Conservation (phyloP, 768 basidiomycete species). For the Kwoniella newhampshirensis region DNA sequence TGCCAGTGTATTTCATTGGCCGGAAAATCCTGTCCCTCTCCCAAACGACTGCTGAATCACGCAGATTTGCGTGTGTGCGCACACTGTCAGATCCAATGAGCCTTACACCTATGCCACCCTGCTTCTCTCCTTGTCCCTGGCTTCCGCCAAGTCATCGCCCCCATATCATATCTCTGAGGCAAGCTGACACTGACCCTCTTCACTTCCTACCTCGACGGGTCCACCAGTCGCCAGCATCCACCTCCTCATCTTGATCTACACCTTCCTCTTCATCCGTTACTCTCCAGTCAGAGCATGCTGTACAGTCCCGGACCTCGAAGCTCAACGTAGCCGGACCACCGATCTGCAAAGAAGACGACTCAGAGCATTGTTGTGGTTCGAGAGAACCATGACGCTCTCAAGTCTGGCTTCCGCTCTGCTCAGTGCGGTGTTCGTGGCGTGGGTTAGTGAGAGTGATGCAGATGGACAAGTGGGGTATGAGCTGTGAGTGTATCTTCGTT, state of each 20-base stretch:
- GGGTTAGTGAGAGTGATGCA: conserved; percentile 9
- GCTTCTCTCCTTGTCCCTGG: too few relatives aligned
- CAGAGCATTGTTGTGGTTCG: conserved; percentile 12
- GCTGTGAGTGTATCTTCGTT: conserved; percentile 9
- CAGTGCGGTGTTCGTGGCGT: neutral
- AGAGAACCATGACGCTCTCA: conserved; percentile 16
- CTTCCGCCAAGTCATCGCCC: too few relatives aligned
- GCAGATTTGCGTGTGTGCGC: too few relatives aligned
- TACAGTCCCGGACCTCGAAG: conserved; percentile 8
- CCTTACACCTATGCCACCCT: too few relatives aligned
- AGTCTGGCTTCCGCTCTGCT: conserved; percentile 1
- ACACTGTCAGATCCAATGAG: too few relatives aligned
- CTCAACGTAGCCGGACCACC: neutral
- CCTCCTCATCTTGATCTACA: conserved; percentile 8
- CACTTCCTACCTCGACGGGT: too few relatives aligned
- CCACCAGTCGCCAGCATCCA: conserved; percentile 13
- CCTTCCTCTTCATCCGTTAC: conserved; percentile 10
- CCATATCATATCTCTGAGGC: too few relatives aligned
- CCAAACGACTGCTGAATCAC: too few relatives aligned
- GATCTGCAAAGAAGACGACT: neutral
- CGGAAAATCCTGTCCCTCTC: too few relatives aligned
- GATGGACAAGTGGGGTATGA: conserved; percentile 9
- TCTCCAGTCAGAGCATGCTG: conserved; percentile 1
- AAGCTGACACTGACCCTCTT: too few relatives aligned
- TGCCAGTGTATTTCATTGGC: too few relatives aligned